Conservation (phyloP, 1,284 basidiomycete genomes). For the Tylopilus sp. region DNA sequence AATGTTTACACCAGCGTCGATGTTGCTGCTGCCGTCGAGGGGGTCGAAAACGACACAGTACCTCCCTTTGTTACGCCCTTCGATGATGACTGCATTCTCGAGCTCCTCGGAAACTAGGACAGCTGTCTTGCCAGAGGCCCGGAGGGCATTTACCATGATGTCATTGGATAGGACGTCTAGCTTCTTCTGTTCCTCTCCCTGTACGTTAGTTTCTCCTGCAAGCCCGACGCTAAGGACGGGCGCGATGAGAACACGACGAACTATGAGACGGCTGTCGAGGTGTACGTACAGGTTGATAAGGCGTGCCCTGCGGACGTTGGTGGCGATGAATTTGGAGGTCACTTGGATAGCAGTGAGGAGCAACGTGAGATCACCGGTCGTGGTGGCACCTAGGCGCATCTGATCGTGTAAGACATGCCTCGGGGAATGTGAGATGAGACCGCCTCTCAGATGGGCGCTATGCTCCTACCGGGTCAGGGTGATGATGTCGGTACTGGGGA, state of each 20-base stretch:
- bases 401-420: slow-evolving; percentile 88
- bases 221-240: slow-evolving; percentile 71
- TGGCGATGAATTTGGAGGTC: slow-evolving; percentile 96
- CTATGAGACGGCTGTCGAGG: neutral
- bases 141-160: slow-evolving; percentile 97
- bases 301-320: slow-evolving; percentile 94
- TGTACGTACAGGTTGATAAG: slow-evolving; percentile 90
- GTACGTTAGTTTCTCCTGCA: slow-evolving; percentile 94
- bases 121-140: slow-evolving; percentile 91
- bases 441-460: neutral
- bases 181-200: slow-evolving; percentile 99
- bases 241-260: slow-evolving; percentile 4
- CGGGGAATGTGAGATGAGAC: slow-evolving; percentile 10
- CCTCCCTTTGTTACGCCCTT: slow-evolving; percentile 71
- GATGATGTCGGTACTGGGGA: slow-evolving; percentile 82
- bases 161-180: slow-evolving; percentile 97
- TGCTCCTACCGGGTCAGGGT: slow-evolving; percentile 77
- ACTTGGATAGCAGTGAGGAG: slow-evolving; percentile 95
- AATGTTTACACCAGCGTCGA: slow-evolving; percentile 99
- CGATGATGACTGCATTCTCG: slow-evolving; percentile 90
- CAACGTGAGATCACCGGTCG: slow-evolving; percentile 92
- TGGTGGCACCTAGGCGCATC: slow-evolving; percentile 70
- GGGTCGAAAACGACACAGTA: slow-evolving; percentile 99
- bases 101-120: slow-evolving; percentile 97
- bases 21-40: slow-evolving; percentile 97